A percentile compares a stretch with the other conserved stretches of the same genome.
Conservation (phyloP, 768 basidiomycete species). For the Collybia mongolica region DNA sequence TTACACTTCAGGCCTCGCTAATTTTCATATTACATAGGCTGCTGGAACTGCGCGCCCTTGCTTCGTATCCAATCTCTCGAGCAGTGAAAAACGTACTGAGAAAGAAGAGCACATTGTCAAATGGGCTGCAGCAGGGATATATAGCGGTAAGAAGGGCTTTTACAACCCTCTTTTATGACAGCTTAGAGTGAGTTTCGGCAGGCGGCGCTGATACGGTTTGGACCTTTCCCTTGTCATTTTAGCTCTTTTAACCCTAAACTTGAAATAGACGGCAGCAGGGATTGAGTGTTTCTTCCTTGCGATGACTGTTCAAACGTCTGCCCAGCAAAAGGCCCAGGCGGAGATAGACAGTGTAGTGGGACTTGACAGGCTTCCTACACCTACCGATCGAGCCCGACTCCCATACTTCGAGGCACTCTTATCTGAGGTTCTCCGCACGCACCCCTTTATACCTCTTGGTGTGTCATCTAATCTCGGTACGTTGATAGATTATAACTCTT, state of each 20-base stretch:
- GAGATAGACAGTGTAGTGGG: slow-evolving; percentile 48
- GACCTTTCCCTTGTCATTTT: slow-evolving; percentile 49
- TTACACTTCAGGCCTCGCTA: background rate
- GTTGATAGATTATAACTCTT: background rate
- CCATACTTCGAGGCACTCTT: slow-evolving; percentile 48
- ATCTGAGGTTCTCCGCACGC: slow-evolving; percentile 36
- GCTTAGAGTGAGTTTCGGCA: too few relatives aligned
- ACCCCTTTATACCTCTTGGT: slow-evolving; percentile 10
- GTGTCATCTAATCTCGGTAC: background rate
- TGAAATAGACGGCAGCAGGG: background rate
- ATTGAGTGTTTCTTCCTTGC: slow-evolving; percentile 10
- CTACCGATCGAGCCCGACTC: slow-evolving; percentile 40
- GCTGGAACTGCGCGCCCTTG: slow-evolving; percentile 39
- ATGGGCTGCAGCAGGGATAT: slow-evolving; percentile 41
- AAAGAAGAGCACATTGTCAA: slow-evolving; percentile 38
- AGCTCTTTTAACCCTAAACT: slow-evolving; percentile 19
- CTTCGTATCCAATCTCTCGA: slow-evolving; percentile 40
- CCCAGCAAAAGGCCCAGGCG: slow-evolving; percentile 43
- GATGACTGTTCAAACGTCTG: slow-evolving; percentile 39
- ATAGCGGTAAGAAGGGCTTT: slow-evolving; percentile 32
- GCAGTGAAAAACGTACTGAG: slow-evolving; percentile 31
- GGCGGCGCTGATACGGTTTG: slow-evolving; percentile 52
- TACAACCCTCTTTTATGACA: background rate
- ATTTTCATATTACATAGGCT: slow-evolving; percentile 24
- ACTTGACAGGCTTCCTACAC: slow-evolving; percentile 32